Conservation (phyloP, 768 basidiomycete species). For the Xanthoconium purpureum region DNA sequence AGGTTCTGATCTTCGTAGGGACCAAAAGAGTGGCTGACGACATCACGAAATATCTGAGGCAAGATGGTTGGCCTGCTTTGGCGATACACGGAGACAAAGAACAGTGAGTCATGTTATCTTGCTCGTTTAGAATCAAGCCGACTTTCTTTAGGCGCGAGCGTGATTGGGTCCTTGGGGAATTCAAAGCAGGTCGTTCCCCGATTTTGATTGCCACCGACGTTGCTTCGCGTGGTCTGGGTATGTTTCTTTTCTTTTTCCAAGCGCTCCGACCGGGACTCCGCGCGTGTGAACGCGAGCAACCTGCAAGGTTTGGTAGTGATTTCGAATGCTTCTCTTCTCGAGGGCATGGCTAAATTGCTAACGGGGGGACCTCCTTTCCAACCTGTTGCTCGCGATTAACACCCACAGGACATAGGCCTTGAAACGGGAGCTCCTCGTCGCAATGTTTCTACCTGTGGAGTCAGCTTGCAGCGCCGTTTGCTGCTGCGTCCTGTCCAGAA, state of each 20-base stretch:
- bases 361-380: conserved; percentile 10
- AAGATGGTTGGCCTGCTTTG: conserved; percentile 99
- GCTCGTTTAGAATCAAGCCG: background rate
- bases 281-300: conserved; percentile 32
- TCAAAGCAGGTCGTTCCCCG: conserved; percentile 95
- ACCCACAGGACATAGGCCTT: conserved; percentile 26
- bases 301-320: conserved; percentile 27
- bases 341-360: conserved; percentile 26
- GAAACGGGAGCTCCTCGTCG: conserved; percentile 22
- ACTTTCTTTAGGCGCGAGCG: conserved; percentile 73
- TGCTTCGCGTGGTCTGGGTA: conserved; percentile 99
- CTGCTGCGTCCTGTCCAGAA: conserved; percentile 27
- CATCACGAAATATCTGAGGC: conserved; percentile 94
- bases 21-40: conserved; percentile 99
- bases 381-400: conserved; percentile 24
- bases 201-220: conserved; percentile 99
- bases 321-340: conserved; percentile 19
- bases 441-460: conserved; percentile 24
- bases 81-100: conserved; percentile 99
- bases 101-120: conserved; percentile 56
- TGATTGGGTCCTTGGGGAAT: conserved; percentile 98
- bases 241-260: conserved; percentile 49
- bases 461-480: conserved; percentile 11
- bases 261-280: conserved; percentile 32
- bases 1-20: conserved; percentile 97